A percentile compares a stretch with the other conserved stretches of the same genome.
Evolutionary conservation across 2,329 filamentous ascomycete species (phyloP).

Genomic region (Cercospora zeae-maydis): DNA sequence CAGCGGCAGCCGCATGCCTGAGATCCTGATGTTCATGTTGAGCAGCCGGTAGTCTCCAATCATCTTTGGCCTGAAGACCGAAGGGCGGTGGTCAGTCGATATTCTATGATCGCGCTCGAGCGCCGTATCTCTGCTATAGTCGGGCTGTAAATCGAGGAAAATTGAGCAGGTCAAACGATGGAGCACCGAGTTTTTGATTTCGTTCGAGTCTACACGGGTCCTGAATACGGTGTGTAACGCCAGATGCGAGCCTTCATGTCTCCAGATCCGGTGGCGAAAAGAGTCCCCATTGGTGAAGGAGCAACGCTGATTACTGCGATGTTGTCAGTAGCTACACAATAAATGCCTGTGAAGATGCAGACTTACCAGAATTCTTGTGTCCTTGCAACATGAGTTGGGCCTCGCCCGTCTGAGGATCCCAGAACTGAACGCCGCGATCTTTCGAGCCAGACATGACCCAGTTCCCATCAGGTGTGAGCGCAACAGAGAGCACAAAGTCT

Average conservation of each 20-base stretch:
- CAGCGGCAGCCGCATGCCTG: too few relatives aligned
- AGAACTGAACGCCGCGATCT: conserved; percentile 96
- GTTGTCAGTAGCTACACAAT: conserved; percentile 2
- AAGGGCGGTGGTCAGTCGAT: not conserved
- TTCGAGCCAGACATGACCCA: conserved; percentile 98
- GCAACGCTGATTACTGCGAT: conserved; percentile 84
- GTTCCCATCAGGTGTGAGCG: conserved; percentile 84
- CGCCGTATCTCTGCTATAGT: not conserved
- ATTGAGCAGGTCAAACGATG: not conserved
- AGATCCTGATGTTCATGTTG: not conserved
- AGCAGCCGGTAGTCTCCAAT: not conserved
- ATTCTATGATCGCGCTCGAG: not conserved
- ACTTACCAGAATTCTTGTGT: conserved; percentile 85
- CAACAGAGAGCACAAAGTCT: conserved; percentile 96
- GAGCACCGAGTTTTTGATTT: not conserved
- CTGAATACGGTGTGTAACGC: conserved; percentile 57
- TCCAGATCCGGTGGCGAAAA: conserved; percentile 94
- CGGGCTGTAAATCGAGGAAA: too few relatives aligned
- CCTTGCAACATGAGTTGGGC: conserved; percentile 98
- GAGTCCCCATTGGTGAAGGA: conserved; percentile 79
- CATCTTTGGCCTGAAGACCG: not conserved
- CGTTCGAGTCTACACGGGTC: not conserved
- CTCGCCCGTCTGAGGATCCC: conserved; percentile 89
- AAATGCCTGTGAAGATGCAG: not conserved
- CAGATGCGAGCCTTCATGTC: conserved; percentile 98